phyloP scores from a whole-genome alignment of 257 asterid genomes.

The Ilex asprella region DNA sequence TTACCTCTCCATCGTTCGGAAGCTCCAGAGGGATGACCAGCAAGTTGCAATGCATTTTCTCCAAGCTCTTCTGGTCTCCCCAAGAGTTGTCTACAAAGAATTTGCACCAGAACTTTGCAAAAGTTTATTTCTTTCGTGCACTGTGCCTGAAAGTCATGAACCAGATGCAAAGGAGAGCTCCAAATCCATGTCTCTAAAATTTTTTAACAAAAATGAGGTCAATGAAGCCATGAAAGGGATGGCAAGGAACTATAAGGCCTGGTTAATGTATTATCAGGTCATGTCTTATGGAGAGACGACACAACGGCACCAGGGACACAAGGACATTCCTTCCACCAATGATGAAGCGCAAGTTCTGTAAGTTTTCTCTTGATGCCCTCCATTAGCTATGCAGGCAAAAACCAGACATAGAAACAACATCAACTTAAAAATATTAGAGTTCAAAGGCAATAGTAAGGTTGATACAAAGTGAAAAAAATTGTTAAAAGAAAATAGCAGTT shows the following conservation, averaged over 20 bases:
- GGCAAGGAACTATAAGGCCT: slow-evolving; percentile 63
- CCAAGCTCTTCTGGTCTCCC: slow-evolving; percentile 59
- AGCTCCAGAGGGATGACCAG: slow-evolving; percentile 52
- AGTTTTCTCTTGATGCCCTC: slow-evolving; percentile 17
- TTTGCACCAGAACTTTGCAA: slow-evolving; percentile 54
- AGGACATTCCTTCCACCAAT: slow-evolving; percentile 11
- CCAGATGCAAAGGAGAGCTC: slow-evolving; percentile 9
- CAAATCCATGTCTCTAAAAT: slow-evolving; percentile 9
- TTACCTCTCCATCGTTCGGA: slow-evolving; percentile 49
- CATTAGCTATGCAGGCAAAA: neutral
- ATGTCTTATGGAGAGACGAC: slow-evolving; percentile 40
- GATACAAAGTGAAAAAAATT: too few relatives aligned
- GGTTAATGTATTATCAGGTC: slow-evolving; percentile 77
- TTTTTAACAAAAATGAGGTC: slow-evolving; percentile 25
- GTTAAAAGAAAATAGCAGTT: too few relatives aligned
- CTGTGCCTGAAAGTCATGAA: slow-evolving; percentile 10
- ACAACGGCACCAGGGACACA: slow-evolving; percentile 10
- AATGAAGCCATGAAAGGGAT: slow-evolving; percentile 50
- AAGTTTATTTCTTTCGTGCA: slow-evolving; percentile 26
- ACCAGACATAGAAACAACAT: neutral
- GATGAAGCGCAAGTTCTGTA: slow-evolving; percentile 26
- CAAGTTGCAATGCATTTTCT: slow-evolving; percentile 73
- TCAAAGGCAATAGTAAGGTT: too few relatives aligned
- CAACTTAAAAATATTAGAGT: too few relatives aligned
- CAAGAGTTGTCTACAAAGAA: slow-evolving; percentile 42